Percentiles rank a stretch among this genome's conserved stretches.
Conservation (phyloP, 192 early-diverging fungal species). For the Phlyctochytrium bullatum region DNA sequence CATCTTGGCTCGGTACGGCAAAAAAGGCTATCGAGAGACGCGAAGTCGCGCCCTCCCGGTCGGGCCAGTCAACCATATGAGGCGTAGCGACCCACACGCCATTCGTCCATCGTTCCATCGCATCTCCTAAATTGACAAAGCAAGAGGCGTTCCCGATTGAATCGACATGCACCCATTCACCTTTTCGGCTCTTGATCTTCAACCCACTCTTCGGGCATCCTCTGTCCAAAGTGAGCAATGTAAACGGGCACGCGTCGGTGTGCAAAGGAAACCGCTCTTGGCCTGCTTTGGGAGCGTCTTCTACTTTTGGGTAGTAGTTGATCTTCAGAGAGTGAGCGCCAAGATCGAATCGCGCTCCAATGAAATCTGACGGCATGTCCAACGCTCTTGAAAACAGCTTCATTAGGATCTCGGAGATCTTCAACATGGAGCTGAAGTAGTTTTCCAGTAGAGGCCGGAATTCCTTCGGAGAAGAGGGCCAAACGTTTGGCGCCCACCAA, state of each 20-base stretch:
- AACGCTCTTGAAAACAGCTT: background rate
- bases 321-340: background rate
- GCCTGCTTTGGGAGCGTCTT: background rate
- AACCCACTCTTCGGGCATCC: background rate
- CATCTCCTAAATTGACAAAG: background rate
- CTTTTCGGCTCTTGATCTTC: background rate
- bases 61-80: background rate
- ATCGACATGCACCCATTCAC: background rate
- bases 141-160: background rate
- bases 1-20: background rate
- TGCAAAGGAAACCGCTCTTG: background rate
- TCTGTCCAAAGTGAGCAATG: background rate
- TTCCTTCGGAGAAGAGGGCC: background rate
- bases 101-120: background rate
- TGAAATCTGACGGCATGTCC: background rate
- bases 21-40: background rate
- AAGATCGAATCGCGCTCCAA: background rate
- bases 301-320: background rate
- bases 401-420: background rate
- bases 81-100: background rate
- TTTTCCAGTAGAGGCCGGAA: background rate
- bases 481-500: background rate
- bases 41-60: background rate
- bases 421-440: background rate
- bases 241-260: background rate